A percentile compares a stretch with the other conserved stretches of the same genome.
Conservation (phyloP, 2,329 filamentous ascomycete species). For the Pyrenophora tritici-repentis region DNA sequence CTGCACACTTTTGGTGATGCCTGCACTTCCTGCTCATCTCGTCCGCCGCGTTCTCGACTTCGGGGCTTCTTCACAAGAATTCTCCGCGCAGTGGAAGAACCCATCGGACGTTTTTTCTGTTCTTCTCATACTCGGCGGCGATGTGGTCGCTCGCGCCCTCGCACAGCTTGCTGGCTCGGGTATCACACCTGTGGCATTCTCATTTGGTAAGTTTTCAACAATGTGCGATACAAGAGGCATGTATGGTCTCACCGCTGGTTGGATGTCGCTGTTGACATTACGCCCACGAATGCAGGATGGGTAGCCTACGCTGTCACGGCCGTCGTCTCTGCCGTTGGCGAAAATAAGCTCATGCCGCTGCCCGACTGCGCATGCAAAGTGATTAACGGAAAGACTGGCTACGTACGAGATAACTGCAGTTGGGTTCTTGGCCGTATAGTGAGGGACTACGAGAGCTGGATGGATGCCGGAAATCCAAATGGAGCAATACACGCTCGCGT, state of each 20-base stretch:
- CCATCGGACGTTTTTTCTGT: slow-evolving; percentile 8
- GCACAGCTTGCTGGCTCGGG: slow-evolving; percentile 24
- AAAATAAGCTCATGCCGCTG: slow-evolving; percentile 21
- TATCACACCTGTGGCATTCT: slow-evolving; percentile 27
- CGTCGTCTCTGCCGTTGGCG: slow-evolving; percentile 17
- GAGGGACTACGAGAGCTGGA: slow-evolving; percentile 24
- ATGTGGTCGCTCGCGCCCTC: slow-evolving; percentile 18
- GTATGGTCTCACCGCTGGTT: too few species aligned
- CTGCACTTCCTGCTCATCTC: not conserved
- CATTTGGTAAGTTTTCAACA: slow-evolving; percentile 19
- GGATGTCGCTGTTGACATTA: not conserved
- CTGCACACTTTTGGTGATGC: not conserved
- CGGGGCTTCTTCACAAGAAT: not conserved
- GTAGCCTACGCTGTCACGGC: slow-evolving; percentile 20
- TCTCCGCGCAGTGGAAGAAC: not conserved
- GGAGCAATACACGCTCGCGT: slow-evolving; percentile 2
- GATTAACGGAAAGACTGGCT: slow-evolving; percentile 16
- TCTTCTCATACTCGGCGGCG: slow-evolving; percentile 19
- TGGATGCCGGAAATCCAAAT: not conserved
- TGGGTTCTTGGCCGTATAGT: slow-evolving; percentile 25
- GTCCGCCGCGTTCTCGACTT: not conserved
- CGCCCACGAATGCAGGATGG: slow-evolving; percentile 9
- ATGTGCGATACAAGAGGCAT: not conserved
- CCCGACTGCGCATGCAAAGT: slow-evolving; percentile 16
- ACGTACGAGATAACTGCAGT: slow-evolving; percentile 13